Evolutionary conservation across 2,329 filamentous ascomycete genomes (phyloP).

Genomic region (Colletotrichum sp.): DNA sequence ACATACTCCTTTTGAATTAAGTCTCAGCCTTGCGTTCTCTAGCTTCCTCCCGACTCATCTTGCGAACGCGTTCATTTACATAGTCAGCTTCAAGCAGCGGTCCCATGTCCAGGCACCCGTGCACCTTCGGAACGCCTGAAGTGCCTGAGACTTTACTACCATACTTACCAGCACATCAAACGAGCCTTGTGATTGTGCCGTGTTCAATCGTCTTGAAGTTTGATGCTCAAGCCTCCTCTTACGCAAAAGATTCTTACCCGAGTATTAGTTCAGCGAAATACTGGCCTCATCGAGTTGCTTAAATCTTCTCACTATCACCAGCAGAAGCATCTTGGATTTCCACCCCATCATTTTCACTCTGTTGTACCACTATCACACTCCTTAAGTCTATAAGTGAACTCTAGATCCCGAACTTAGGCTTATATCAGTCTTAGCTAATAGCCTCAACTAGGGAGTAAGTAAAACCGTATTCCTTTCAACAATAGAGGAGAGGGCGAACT

Average conservation of each 20-base stretch:
- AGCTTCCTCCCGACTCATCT: not conserved
- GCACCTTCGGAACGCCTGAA: not conserved
- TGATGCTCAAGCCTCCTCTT: not conserved
- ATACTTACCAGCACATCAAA: not conserved
- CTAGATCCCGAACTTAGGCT: slow-evolving; percentile 38
- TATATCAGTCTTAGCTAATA: slow-evolving; percentile 42
- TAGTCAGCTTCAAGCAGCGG: not conserved
- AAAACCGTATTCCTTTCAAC: not conserved
- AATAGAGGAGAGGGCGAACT: not conserved
- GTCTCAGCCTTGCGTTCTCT: not conserved
- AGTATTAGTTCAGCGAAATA: not conserved
- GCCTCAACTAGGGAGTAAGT: slow-evolving; percentile 27
- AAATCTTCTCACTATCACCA: not conserved
- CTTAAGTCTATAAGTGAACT: slow-evolving; percentile 39
- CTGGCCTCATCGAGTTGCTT: not conserved
- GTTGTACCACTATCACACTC: slow-evolving; percentile 41
- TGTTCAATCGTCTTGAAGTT: not conserved
- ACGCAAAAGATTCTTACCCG: not conserved
- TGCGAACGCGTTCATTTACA: not conserved
- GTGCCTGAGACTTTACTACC: not conserved
- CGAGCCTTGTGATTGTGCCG: not conserved
- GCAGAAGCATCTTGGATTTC: not conserved
- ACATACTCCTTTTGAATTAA: not conserved
- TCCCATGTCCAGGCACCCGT: not conserved
- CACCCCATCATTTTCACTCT: slow-evolving; percentile 22